phyloP scores from a whole-genome alignment of 2,329 filamentous ascomycete species.

The Trichoderma guizhouense region DNA sequence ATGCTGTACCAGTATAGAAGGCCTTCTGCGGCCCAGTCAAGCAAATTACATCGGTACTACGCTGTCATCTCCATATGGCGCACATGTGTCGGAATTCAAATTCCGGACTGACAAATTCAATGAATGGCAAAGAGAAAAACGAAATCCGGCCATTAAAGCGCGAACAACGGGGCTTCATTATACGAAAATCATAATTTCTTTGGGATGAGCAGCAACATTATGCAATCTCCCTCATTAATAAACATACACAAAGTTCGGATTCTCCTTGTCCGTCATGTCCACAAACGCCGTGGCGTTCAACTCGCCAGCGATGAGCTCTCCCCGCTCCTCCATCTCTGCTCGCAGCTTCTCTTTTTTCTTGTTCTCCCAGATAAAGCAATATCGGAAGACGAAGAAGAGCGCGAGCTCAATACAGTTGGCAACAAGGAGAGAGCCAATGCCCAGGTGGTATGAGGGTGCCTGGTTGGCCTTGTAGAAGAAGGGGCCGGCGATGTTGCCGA shows the following conservation, averaged over 20 bases:
- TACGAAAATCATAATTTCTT: background rate
- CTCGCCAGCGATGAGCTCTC: conserved; percentile 26
- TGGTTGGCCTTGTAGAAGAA: conserved; percentile 61
- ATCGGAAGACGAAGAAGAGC: conserved; percentile 39
- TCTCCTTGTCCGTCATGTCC: conserved; percentile 43
- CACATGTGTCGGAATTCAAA: background rate
- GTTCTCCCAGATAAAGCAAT: conserved; percentile 40
- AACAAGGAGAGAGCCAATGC: conserved; percentile 42
- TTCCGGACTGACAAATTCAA: background rate
- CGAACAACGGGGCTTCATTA: background rate
- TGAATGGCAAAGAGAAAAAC: background rate
- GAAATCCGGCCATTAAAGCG: background rate
- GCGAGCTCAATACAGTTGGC: conserved; percentile 38
- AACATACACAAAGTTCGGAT: conserved; percentile 41
- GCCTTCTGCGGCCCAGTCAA: background rate
- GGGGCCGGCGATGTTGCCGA: conserved; percentile 59
- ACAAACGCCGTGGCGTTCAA: conserved; percentile 40
- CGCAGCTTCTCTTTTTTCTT: conserved; percentile 35
- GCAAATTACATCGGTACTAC: background rate
- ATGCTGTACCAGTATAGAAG: background rate
- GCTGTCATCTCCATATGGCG: background rate
- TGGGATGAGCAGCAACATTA: background rate
- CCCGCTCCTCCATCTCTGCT: conserved; percentile 29
- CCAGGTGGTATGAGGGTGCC: conserved; percentile 39
- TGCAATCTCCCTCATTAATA: conserved; percentile 28